Base-by-base conservation (phyloP, 2,329 filamentous ascomycete species). In the Monilinia vaccinii-corymbosi region DNA sequence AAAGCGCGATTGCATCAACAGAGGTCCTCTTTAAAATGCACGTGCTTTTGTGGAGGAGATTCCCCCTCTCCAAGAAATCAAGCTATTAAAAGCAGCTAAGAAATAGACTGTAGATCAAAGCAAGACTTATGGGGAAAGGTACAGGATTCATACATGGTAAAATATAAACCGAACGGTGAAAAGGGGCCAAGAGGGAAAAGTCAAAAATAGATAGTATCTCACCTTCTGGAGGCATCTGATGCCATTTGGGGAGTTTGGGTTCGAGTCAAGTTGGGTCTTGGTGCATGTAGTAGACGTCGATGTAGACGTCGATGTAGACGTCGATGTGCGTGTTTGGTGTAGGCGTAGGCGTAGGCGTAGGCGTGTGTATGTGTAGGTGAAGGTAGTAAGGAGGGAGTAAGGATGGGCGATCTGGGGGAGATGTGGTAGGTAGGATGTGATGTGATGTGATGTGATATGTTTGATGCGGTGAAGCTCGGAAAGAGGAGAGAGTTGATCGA, bases 171-270 rank as follows among this genome's bases (percentile, higher is more conserved):
- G 38, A 1, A 9, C 8, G 38, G 18, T 40, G 14, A 8, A n/a
- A 36, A 40, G 16, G 34, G 14, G 13, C 13, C 13, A 36, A 36
- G 14, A 36, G 34, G 34, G 34, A 11, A 38, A 38, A 38, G 11
- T 4, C 3, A 3, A 38, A 38, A 38, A 38, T 6, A 38, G 3
- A 38, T 16, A 38, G 5, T 38, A 38, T 9, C 64, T 63, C 61
- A 69, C 69, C 67, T 60, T 65, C 68, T 62, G 46, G 69, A 68
- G 58, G 68, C 69, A 60, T 70, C 66, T 1, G 64, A 61, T 28
- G 68, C 67, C 67, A 70, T 70, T 42, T 42, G n/a, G 38, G 38
- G 34, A 42, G 38, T 63, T 9, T 16, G 28, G 51, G 25, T 9
- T 46, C 28, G 14, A 18, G 21, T 6, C 11, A 10, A 25, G 38